A percentile compares a stretch with the other conserved stretches of the same genome.
phyloP scores from a whole-genome alignment of 75 land plant genomes.

The Selaginella moellendorffii region DNA sequence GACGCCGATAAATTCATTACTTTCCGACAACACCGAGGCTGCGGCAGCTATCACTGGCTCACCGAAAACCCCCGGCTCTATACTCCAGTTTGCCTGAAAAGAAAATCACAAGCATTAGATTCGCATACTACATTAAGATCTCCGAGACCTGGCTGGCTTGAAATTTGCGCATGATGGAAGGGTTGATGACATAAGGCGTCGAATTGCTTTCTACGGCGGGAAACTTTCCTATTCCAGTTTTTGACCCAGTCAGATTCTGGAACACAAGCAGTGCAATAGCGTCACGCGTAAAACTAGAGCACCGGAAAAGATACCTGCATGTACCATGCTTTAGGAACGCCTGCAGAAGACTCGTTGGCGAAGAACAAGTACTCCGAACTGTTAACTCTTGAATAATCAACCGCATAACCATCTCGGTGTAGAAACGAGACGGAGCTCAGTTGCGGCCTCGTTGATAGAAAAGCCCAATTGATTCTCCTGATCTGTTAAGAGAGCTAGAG shows the following conservation, averaged over 20 bases:
- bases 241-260: conserved; percentile 2
- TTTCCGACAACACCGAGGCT: not conserved
- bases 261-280: not conserved
- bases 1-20: not conserved
- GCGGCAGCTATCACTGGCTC: not conserved
- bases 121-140: not conserved
- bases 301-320: not conserved
- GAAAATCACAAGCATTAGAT: not conserved
- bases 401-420: not conserved
- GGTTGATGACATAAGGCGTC: not conserved
- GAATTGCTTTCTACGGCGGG: not conserved
- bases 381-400: not conserved
- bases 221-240: not conserved
- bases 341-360: not conserved
- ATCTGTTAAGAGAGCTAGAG: not conserved
- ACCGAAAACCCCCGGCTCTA: not conserved
- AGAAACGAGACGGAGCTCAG: conserved; percentile 3
- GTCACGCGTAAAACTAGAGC: not conserved
- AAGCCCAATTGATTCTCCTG: conserved; percentile 4
- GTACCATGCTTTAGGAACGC: not conserved
- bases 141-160: not conserved
- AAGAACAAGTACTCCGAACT: not conserved
- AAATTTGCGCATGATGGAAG: not conserved
- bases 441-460: not conserved
- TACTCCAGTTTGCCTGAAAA: not conserved